phyloP scores from a whole-genome alignment of 352 stramenopile species.

The Peronospora belbahrii region DNA sequence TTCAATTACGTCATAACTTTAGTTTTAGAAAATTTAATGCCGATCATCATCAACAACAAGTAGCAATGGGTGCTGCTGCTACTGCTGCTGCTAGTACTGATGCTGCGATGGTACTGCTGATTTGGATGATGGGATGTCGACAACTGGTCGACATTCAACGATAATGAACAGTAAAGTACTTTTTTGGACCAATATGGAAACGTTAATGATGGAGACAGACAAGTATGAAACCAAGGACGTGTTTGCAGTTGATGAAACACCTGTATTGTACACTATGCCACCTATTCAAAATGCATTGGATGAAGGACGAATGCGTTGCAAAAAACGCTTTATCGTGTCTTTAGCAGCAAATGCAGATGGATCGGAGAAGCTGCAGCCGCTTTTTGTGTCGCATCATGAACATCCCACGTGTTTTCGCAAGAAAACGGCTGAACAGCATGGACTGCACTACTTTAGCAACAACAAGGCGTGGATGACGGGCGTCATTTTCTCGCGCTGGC shows the following conservation, averaged over 20 bases:
- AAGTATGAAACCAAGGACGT: constrained; percentile 70
- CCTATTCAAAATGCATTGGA: constrained; percentile 39
- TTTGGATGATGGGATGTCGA: background rate
- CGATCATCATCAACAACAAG: constrained; percentile 24
- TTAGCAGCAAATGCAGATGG: constrained; percentile 62
- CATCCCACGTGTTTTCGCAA: constrained; percentile 71
- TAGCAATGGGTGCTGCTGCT: too few relatives aligned
- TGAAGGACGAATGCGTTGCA: constrained; percentile 44
- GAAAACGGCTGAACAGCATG: constrained; percentile 69
- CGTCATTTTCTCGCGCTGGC: constrained; percentile 77
- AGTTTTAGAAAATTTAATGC: constrained; percentile 80
- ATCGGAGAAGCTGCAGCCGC: constrained; percentile 65
- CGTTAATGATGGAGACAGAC: constrained; percentile 51
- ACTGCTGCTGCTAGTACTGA: too few relatives aligned
- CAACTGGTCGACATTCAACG: background rate
- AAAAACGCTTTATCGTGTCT: constrained; percentile 66
- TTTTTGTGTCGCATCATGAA: constrained; percentile 78
- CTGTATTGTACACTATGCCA: constrained; percentile 64
- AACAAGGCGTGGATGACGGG: constrained; percentile 78
- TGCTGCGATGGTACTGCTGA: too few relatives aligned
- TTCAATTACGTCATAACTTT: constrained; percentile 79
- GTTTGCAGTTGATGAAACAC: constrained; percentile 70
- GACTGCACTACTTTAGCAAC: constrained; percentile 80
- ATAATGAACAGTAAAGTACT: constrained; percentile 31
- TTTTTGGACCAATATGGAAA: constrained; percentile 54